Percentiles rank a stretch among this genome's conserved stretches.
These are phyloP conservation scores for Collybiopsis confluens DNA, from an alignment of 768 basidiomycete species.

Conservation along the genomic window DNA sequence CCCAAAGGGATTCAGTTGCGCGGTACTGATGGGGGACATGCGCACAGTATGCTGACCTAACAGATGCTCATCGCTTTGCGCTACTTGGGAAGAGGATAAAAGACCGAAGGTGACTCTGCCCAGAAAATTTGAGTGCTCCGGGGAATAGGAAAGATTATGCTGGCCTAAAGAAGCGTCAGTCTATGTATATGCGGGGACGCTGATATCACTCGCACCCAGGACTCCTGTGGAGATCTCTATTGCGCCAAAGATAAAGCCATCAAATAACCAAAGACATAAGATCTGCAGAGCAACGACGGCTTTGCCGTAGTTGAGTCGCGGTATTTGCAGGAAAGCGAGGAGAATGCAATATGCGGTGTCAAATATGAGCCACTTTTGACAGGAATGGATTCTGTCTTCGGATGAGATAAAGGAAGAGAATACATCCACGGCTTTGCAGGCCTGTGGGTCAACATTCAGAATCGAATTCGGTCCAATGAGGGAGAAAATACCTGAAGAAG, in stretches of 20 bases:
- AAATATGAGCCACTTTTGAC: conserved; percentile 70
- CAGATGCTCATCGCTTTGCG: conserved; percentile 52
- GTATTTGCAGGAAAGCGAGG: conserved; percentile 67
- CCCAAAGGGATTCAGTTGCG: conserved; percentile 76
- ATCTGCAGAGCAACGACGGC: conserved; percentile 64
- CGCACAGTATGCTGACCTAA: conserved; percentile 88
- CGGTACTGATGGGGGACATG: conserved; percentile 92
- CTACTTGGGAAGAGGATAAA: conserved; percentile 34
- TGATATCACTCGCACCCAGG: neutral
- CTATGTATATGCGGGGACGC: neutral
- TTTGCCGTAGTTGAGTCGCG: conserved; percentile 64
- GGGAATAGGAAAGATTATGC: conserved; percentile 35
- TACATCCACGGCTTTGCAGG: conserved; percentile 73
- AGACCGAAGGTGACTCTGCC: conserved; percentile 50
- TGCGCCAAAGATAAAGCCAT: conserved; percentile 69
- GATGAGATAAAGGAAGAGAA: conserved; percentile 48
- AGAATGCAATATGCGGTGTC: conserved; percentile 58
- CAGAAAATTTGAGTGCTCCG: conserved; percentile 43
- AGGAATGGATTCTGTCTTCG: conserved; percentile 36
- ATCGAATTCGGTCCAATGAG: neutral
- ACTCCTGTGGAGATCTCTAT: conserved; percentile 42
- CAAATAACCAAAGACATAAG: conserved; percentile 52
- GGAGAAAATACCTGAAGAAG: conserved; percentile 61
- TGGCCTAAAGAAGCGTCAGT: conserved; percentile 19
- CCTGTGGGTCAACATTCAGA: conserved; percentile 36